Base-by-base conservation (phyloP, 208 protist species). In the Trypanosoma caninum region DNA sequence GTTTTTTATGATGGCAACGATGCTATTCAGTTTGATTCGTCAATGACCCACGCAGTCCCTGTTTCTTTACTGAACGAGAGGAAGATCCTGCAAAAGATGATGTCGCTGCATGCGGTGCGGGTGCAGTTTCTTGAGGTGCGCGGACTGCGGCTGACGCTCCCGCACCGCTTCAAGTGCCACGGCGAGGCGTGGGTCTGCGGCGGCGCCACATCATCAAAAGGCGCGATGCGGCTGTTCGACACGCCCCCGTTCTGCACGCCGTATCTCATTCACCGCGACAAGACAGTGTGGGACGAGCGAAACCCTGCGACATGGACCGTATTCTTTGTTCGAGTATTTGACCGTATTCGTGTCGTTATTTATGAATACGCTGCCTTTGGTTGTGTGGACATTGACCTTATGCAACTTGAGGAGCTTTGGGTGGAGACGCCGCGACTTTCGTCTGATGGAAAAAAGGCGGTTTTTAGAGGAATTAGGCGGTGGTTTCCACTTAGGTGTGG, bases 251-350 rank as follows among this genome's bases (percentile, higher is more conserved):
- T 77, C 58, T 76, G 83, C 45, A 82, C 81, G 8, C 74, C 82
- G 0, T 69, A 73, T 44, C 69, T 88, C 11, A 66, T 78, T 23
- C 72, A 87, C 56, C 58, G 69, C 22, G 64, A 80, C 28, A 65
- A 72, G 28, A 68, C 76, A 37, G 22, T 20, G 41, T 92, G 85
- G 82, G 75, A 69, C 23, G 65, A 75, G 25, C 53, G 59, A 55
- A 74, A 47, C 59, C 37, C 69, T 3, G 65, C 52, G 27, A 55
- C 59, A 11, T 59, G 59, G 9, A 71, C 60, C 30, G 30, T 75
- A 16, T 89, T 93, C 37, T 48, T 93, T 35, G 82, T 93, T 8
- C 82, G 76, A 58, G 65, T 73, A 57, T 88, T 86, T 70, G 86
- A 93, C 50, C 67, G 77, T 13, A 68, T 93, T 20, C 82, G 82